A percentile compares a stretch with the other conserved stretches of the same genome.
phyloP scores from a whole-genome alignment of 2,329 filamentous ascomycete species.

The Rugonectria rugulosa region DNA sequence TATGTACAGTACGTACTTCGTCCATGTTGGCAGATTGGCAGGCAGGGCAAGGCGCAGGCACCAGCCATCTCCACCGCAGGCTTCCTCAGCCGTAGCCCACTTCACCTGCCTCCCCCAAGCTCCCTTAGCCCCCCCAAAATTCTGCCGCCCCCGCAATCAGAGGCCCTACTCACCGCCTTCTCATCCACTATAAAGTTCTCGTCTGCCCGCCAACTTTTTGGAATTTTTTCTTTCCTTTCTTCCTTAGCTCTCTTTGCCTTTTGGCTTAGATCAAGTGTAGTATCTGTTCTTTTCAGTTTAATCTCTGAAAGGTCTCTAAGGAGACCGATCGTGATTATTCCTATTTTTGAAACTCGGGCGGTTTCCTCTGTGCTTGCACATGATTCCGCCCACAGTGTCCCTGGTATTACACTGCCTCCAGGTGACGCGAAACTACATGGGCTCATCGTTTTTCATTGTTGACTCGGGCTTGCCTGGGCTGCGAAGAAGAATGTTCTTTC shows the following conservation, averaged over 20 bases:
- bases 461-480: constrained; percentile 45
- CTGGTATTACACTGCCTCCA: constrained; percentile 56
- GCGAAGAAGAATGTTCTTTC: constrained; percentile 55
- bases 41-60: too few species aligned
- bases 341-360: constrained; percentile 60
- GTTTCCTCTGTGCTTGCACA: constrained; percentile 53
- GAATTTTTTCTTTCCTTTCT: constrained; percentile 40
- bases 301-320: constrained; percentile 85
- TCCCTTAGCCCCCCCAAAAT: constrained; percentile 24
- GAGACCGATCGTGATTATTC: constrained; percentile 80
- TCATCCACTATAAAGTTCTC: constrained; percentile 37
- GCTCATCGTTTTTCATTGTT: constrained; percentile 49
- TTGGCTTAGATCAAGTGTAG: constrained; percentile 91
- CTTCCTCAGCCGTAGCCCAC: not conserved
- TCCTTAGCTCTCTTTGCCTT: constrained; percentile 56
- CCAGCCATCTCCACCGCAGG: constrained; percentile 1
- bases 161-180: constrained; percentile 27
- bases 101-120: constrained; percentile 5
- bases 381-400: constrained; percentile 51
- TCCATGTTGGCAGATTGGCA: too few species aligned
- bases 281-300: constrained; percentile 98
- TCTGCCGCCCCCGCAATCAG: constrained; percentile 30
- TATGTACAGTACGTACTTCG: too few species aligned
- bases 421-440: constrained; percentile 49
- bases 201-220: constrained; percentile 25